Conservation (phyloP, 208 protist species). For the Trypanosoma cruzi region DNA sequence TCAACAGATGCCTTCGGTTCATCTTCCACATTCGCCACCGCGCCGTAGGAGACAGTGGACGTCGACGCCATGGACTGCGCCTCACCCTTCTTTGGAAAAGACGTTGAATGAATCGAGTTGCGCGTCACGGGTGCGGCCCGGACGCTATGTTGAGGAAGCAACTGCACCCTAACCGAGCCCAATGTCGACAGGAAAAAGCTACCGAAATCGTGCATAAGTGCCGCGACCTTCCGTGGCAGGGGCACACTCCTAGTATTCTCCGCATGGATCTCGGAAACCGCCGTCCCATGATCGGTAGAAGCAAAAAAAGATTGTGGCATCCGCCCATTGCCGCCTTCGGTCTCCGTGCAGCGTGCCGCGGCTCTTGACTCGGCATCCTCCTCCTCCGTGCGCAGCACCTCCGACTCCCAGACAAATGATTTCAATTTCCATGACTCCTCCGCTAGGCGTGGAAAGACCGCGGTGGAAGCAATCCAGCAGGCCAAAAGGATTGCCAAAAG, state of each 20-base stretch:
- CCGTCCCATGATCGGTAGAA: background rate
- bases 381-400: slow-evolving; percentile 52
- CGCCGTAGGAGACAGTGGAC: slow-evolving; percentile 1
- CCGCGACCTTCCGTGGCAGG: slow-evolving; percentile 5
- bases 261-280: background rate
- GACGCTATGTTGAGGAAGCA: slow-evolving; percentile 36
- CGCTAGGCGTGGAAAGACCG: slow-evolving; percentile 54
- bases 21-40: background rate
- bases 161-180: slow-evolving; percentile 35
- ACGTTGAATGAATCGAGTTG: background rate
- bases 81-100: background rate
- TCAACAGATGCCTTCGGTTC: background rate
- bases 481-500: slow-evolving; percentile 44
- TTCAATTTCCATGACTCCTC: slow-evolving; percentile 34
- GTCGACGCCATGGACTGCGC: background rate
- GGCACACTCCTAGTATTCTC: background rate
- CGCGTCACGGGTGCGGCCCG: slow-evolving; percentile 39
- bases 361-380: background rate
- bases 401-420: slow-evolving; percentile 74
- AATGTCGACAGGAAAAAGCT: slow-evolving; percentile 48
- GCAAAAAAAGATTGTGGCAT: slow-evolving; percentile 2
- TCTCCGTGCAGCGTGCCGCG: no score
- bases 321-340: background rate
- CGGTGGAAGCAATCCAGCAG: slow-evolving; percentile 33
- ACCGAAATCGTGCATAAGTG: slow-evolving; percentile 17